phyloP scores from a whole-genome alignment of 1,284 basidiomycete genomes.

The Moniliella sp. region DNA sequence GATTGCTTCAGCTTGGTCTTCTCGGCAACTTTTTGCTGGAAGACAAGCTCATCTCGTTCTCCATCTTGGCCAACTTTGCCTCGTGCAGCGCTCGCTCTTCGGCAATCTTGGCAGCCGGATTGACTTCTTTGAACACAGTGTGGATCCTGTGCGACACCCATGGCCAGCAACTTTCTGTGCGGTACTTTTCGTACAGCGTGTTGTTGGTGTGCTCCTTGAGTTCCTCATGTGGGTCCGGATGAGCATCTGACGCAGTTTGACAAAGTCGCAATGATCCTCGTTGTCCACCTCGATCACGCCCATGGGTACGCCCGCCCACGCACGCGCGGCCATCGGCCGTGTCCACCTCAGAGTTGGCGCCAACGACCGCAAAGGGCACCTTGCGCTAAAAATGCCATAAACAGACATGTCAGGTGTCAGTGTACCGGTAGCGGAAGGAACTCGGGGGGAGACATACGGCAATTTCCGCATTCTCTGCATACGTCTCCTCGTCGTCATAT shows the following conservation, averaged over 20 bases:
- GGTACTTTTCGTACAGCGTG: constrained; percentile 29
- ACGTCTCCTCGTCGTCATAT: constrained; percentile 30
- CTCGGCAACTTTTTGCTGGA: constrained; percentile 33
- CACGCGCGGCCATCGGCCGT: constrained; percentile 27
- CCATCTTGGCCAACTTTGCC: constrained; percentile 32
- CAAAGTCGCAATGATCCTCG: constrained; percentile 33
- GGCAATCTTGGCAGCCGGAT: constrained; percentile 32
- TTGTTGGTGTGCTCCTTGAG: constrained; percentile 31
- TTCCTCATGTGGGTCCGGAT: constrained; percentile 33
- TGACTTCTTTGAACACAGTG: constrained; percentile 66
- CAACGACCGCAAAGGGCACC: constrained; percentile 30
- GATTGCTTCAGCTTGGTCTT: constrained; percentile 34
- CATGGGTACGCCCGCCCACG: constrained; percentile 32
- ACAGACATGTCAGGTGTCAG: no score
- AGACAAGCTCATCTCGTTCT: constrained; percentile 32
- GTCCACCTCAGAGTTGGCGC: constrained; percentile 27
- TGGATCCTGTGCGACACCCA: constrained; percentile 31
- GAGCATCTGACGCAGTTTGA: constrained; percentile 34
- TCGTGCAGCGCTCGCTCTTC: constrained; percentile 32
- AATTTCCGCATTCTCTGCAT: constrained; percentile 23
- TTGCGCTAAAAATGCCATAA: no score
- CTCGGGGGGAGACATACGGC: no score
- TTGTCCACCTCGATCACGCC: constrained; percentile 32
- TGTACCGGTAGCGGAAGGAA: no score
- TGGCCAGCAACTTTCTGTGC: constrained; percentile 20